Percentiles rank a stretch among this genome's conserved stretches.
These are phyloP conservation scores for Pythium aristosporum DNA, from an alignment of 352 stramenopile species.

Conservation along the genomic window DNA sequence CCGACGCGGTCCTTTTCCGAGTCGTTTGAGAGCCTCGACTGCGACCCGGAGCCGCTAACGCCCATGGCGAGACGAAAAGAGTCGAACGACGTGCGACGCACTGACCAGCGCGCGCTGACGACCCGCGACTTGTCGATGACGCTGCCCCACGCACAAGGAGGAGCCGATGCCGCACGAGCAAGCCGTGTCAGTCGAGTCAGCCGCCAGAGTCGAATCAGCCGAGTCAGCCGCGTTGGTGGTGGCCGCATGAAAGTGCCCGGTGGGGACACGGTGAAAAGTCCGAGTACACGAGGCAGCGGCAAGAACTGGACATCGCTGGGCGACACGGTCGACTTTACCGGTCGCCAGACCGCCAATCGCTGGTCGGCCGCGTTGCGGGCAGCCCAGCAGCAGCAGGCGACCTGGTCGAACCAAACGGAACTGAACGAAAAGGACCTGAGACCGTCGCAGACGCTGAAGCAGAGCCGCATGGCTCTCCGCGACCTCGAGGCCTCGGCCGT, in stretches of 20 bases:
- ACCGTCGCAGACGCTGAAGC: not conserved
- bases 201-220: not conserved
- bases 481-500: not conserved
- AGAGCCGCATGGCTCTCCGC: not conserved
- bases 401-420: too few species aligned
- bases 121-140: too few species aligned
- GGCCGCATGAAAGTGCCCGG: not conserved
- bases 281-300: too few species aligned
- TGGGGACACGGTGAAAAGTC: not conserved
- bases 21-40: slow-evolving; percentile 1
- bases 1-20: slow-evolving; percentile 1
- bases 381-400: too few species aligned
- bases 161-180: too few species aligned
- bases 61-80: not conserved
- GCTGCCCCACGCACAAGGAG: too few species aligned
- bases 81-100: not conserved
- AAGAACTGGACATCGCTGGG: too few species aligned
- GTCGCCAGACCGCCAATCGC: too few species aligned
- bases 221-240: not conserved
- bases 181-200: not conserved
- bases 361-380: too few species aligned
- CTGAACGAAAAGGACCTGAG: not conserved
- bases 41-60: not conserved
- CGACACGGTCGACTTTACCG: too few species aligned
- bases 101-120: too few species aligned